Base-by-base conservation (phyloP, 108 stramenopile species). In the Skeletonema menzelii region DNA sequence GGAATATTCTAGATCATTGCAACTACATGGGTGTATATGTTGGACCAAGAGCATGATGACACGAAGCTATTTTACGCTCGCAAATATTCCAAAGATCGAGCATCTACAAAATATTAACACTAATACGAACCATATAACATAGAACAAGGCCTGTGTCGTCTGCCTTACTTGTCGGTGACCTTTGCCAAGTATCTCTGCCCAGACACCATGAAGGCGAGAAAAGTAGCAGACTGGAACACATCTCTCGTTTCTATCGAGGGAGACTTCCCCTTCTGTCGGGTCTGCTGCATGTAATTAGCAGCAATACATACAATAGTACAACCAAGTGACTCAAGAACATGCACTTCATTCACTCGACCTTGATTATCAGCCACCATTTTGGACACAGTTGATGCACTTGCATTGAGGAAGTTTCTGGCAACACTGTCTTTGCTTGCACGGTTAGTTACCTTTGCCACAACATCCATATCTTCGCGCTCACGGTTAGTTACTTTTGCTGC, bases 1-100 rank as follows among this genome's bases (percentile, higher is more conserved):
- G 75, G 75, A 84, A 84, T 62, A 76, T 84, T 64, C 15, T 76
- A 27, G 75, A 84, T 66, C 83, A 84, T 61, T 84, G 83, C 27
- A 76, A 72, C 15, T 84, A 84, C 58, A 44, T 84, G 60, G 83
- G 83, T 24, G 53, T 77, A n/a, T 84, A 72, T 77, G 70, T 84
- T 38, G 83, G 83, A 3, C 83, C 83, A 13, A 66, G 83, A 35
- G 27, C 76, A 27, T 20, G 40, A 30, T 22, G 28, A 24, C 8
- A 49, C 22, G 13, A 55, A 19, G 44, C 47, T 42, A 42, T 42
- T 42, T n/a, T 42, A 15, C 40, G 40, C 35, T 37, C 35, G 10
- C 35, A 12, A 42, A 0, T 42, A 42, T n/a, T 42, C 15, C 40
- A 42, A n/a, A 42, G 40, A 42, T 42, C 2, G 35, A 37, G 35